Evolutionary conservation across 108 stramenopile species (phyloP).

Genomic region (Chaetoceros muelleri): DNA sequence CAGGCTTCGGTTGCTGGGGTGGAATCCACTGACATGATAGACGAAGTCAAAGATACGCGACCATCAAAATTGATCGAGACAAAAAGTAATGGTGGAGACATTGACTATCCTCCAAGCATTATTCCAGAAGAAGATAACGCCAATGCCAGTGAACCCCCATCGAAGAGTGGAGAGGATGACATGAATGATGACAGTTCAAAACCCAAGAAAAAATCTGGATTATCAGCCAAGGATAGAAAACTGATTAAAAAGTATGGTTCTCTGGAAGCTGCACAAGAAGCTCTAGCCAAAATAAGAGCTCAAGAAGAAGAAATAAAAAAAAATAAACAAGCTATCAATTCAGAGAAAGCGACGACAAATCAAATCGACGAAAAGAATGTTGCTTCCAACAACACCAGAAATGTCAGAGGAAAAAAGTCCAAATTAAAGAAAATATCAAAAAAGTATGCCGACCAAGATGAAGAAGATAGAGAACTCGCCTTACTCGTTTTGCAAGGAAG

Average conservation of each 20-base stretch:
- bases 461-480: conserved; percentile 88
- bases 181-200: conserved; percentile 4
- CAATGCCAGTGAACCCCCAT: conserved; percentile 1
- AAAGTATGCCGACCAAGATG: conserved; percentile 96
- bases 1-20: too few species aligned
- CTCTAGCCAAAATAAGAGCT: conserved; percentile 17
- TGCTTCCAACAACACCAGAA: conserved; percentile 24
- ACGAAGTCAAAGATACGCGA: too few species aligned
- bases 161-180: not conserved
- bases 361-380: conserved; percentile 19
- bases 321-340: not conserved
- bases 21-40: not conserved
- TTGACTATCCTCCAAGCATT: not conserved
- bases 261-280: conserved; percentile 41
- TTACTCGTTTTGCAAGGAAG: conserved; percentile 86
- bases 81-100: conserved; percentile 1
- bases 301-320: conserved; percentile 12
- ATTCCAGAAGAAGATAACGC: conserved; percentile 1
- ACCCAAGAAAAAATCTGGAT: conserved; percentile 51
- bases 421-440: conserved; percentile 56
- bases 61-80: not conserved
- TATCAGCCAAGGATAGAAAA: conserved; percentile 54
- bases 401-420: conserved; percentile 38
- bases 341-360: conserved; percentile 3
- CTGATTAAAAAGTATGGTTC: conserved; percentile 65